Conservation (phyloP, 441 rosid genomes). For the Populus hybrid region DNA sequence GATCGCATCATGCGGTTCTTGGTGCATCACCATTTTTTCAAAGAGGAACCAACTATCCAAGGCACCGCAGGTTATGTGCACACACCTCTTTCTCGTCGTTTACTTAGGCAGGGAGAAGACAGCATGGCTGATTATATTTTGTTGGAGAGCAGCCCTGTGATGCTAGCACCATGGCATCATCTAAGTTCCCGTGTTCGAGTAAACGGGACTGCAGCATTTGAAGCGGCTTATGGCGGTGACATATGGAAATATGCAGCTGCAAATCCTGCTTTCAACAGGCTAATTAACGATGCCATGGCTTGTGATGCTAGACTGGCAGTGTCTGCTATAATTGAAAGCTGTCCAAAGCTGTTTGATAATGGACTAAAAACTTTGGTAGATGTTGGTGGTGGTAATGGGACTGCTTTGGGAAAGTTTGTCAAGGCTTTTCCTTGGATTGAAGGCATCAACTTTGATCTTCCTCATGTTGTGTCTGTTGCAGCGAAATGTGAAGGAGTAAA, state of each 20-base stretch:
- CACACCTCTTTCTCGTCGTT: conserved; percentile 59
- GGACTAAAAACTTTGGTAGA: conserved; percentile 27
- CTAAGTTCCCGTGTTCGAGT: conserved; percentile 39
- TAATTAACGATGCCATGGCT: conserved; percentile 67
- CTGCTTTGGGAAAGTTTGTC: conserved; percentile 19
- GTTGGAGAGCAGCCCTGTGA: conserved; percentile 44
- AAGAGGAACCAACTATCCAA: conserved; percentile 25
- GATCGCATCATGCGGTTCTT: conserved; percentile 66
- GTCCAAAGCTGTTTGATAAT: conserved; percentile 36
- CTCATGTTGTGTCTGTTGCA: conserved; percentile 30
- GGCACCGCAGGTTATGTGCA: conserved; percentile 33
- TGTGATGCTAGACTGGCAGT: conserved; percentile 44
- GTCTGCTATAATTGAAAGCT: conserved; percentile 30
- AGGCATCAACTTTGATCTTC: conserved; percentile 37
- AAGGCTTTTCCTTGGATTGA: conserved; percentile 27
- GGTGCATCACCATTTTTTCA: conserved; percentile 43
- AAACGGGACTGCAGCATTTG: conserved; percentile 35
- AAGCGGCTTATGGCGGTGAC: conserved; percentile 48
- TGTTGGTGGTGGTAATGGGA: conserved; percentile 36
- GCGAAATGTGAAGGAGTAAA: conserved; percentile 34
- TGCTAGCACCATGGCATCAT: conserved; percentile 56
- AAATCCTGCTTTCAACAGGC: conserved; percentile 33
- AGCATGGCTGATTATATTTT: conserved; percentile 40
- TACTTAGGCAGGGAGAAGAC: conserved; percentile 35
- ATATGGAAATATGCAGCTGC: conserved; percentile 45